A percentile compares a stretch with the other conserved stretches of the same genome.
Evolutionary conservation across 1,284 basidiomycete species (phyloP).

Genomic region (Ceratorhiza oryzae-sativae): DNA sequence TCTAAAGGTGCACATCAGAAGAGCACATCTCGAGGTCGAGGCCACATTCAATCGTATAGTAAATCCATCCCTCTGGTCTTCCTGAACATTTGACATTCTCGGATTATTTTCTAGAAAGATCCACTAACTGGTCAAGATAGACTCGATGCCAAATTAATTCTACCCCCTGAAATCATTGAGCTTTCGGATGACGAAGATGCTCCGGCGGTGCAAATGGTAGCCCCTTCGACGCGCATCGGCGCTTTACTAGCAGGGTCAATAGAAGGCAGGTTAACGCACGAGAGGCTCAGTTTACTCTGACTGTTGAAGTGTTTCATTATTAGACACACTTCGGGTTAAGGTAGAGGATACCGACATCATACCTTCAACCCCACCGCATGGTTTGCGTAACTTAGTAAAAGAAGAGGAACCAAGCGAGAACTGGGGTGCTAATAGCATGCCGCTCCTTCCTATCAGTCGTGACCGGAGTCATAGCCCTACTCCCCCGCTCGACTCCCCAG

Average conservation of each 20-base stretch:
- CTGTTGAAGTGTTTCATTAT: too few relatives aligned
- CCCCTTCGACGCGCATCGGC: slow-evolving; percentile 32
- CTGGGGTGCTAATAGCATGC: neutral
- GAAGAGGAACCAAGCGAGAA: slow-evolving; percentile 7
- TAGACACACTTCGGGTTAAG: neutral
- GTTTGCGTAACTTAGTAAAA: neutral
- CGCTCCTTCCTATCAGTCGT: slow-evolving; percentile 5
- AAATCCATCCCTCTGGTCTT: neutral
- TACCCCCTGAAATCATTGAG: slow-evolving; percentile 25
- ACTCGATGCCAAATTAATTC: slow-evolving; percentile 4
- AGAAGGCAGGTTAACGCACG: neutral
- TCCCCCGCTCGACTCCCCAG: slow-evolving; percentile 16
- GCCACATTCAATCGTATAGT: neutral
- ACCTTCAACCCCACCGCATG: neutral
- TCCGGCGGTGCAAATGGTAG: neutral
- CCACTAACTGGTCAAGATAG: neutral
- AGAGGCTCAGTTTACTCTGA: neutral
- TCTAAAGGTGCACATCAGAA: slow-evolving; percentile 11
- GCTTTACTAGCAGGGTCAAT: neutral
- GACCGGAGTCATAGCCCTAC: slow-evolving; percentile 18
- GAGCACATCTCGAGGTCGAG: slow-evolving; percentile 18
- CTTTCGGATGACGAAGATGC: slow-evolving; percentile 26
- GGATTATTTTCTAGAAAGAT: neutral
- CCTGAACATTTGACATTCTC: neutral
- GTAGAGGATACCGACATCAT: neutral